These are phyloP conservation scores for Aspergillus melleus DNA, from an alignment of 2,329 filamentous ascomycete species.

Conservation along the genomic window DNA sequence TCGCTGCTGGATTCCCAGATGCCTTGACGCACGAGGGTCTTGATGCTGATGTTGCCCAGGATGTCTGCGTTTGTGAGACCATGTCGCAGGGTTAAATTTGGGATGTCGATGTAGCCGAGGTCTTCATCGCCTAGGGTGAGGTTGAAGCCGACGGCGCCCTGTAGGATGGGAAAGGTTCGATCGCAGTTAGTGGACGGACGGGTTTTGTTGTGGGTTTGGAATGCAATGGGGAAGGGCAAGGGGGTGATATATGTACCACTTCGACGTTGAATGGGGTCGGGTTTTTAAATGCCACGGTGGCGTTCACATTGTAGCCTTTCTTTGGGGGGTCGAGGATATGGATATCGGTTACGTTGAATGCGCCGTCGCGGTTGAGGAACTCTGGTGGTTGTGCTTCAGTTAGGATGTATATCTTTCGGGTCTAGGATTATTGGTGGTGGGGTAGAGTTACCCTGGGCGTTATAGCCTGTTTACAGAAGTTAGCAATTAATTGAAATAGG, in stretches of 20 bases:
- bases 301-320: conserved; percentile 28
- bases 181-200: background rate
- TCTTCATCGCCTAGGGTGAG: conserved; percentile 20
- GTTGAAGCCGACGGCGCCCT: conserved; percentile 28
- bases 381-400: conserved; percentile 13
- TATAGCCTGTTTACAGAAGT: conserved; percentile 16
- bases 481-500: background rate
- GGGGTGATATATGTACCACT: conserved; percentile 16
- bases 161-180: background rate
- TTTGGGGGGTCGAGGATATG: conserved; percentile 16
- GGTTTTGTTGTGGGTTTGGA: too few species aligned
- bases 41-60: conserved; percentile 19
- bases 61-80: conserved; percentile 12
- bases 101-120: conserved; percentile 25
- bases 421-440: background rate
- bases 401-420: conserved; percentile 1
- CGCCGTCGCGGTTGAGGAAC: conserved; percentile 20
- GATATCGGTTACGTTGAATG: conserved; percentile 25
- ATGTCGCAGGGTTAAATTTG: conserved; percentile 21
- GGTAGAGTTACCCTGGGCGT: conserved; percentile 21
- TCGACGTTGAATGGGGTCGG: conserved; percentile 23
- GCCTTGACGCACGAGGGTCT: conserved; percentile 21
- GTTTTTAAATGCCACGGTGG: conserved; percentile 24
- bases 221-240: background rate
- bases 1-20: conserved; percentile 15